Evolutionary conservation across 257 asterid genomes (phyloP).

Genomic region (Gynochthodes officinalis): DNA sequence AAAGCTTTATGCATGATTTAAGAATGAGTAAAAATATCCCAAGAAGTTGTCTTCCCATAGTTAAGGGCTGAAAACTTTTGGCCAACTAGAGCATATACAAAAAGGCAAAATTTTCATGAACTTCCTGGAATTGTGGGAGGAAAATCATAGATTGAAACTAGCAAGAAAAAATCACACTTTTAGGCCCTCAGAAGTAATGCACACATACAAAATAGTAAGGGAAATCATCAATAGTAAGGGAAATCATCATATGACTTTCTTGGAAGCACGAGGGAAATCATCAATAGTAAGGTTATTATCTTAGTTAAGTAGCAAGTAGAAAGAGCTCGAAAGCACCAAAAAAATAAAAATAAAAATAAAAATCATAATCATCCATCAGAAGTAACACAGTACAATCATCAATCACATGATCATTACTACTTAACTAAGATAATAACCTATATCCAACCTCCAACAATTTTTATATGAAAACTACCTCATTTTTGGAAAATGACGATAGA

Average conservation of each 20-base stretch:
- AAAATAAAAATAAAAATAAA: neutral
- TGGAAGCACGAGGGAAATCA: too few relatives aligned
- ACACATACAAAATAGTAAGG: too few relatives aligned
- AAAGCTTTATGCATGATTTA: neutral
- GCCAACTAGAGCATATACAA: neutral
- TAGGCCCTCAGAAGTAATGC: neutral
- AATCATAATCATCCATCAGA: neutral
- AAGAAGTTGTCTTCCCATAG: neutral
- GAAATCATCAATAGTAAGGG: too few relatives aligned
- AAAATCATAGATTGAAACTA: neutral
- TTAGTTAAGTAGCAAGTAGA: neutral
- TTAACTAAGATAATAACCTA: slow-evolving; percentile 6
- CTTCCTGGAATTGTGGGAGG: neutral
- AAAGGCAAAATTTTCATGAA: neutral
- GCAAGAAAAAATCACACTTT: neutral
- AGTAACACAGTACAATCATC: neutral
- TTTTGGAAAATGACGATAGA: slow-evolving; percentile 80
- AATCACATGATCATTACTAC: slow-evolving; percentile 4
- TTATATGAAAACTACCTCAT: slow-evolving; percentile 52
- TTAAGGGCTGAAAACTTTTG: neutral
- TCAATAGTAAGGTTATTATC: too few relatives aligned
- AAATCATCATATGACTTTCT: too few relatives aligned
- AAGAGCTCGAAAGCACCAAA: neutral
- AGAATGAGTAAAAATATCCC: neutral
- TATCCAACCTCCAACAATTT: neutral